Percentiles rank a stretch among this genome's conserved stretches.
phyloP scores from a whole-genome alignment of 371 early-diverging fungal species.

The Saksenaea oblongispora region DNA sequence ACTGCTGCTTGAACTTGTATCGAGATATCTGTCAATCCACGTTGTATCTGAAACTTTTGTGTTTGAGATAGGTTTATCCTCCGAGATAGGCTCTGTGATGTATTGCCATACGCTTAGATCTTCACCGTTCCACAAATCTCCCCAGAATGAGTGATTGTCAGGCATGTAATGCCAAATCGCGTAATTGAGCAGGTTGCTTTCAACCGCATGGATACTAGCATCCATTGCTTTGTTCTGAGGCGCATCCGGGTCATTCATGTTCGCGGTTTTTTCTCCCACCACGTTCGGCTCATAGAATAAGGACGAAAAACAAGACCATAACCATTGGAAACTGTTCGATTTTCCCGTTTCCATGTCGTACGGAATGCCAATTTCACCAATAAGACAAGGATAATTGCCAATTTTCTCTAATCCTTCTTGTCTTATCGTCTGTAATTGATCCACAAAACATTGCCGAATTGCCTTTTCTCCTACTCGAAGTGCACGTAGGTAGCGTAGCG shows the following conservation, averaged over 20 bases:
- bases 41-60: constrained; percentile 7
- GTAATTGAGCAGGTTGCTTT: constrained; percentile 60
- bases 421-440: constrained; percentile 56
- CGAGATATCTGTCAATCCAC: neutral
- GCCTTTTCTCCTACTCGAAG: constrained; percentile 62
- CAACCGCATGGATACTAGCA: constrained; percentile 67
- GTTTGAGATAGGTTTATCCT: neutral
- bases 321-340: neutral
- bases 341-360: constrained; percentile 60
- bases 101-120: constrained; percentile 59
- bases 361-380: constrained; percentile 79
- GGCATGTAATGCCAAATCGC: constrained; percentile 72
- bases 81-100: neutral
- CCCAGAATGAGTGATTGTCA: constrained; percentile 60
- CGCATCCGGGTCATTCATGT: constrained; percentile 28
- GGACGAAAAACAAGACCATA: neutral
- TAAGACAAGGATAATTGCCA: constrained; percentile 56
- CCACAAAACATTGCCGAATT: constrained; percentile 60
- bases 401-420: constrained; percentile 52
- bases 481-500: constrained; percentile 53
- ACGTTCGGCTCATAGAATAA: neutral
- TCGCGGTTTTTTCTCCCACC: neutral
- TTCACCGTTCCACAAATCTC: constrained; percentile 78
- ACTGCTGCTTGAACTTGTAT: constrained; percentile 4
- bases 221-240: constrained; percentile 71